Conservation (phyloP, 2,329 filamentous ascomycete species). For the Pseudogymnoascus pannorum region DNA sequence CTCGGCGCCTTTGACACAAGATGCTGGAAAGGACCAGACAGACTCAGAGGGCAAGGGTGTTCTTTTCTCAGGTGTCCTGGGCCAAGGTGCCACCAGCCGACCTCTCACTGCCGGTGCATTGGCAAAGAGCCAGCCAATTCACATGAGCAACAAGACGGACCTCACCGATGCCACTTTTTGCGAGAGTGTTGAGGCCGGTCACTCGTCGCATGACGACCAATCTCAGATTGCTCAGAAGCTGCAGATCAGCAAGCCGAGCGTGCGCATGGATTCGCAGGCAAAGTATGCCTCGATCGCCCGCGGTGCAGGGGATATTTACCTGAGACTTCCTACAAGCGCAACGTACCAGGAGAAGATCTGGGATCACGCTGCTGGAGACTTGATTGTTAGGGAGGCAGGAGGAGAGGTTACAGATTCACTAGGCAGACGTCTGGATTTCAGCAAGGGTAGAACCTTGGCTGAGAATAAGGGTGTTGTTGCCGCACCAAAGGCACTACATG, state of each 20-base stretch:
- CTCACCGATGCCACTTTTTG: slow-evolving; percentile 84
- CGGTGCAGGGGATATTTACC: slow-evolving; percentile 89
- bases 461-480: slow-evolving; percentile 93
- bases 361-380: slow-evolving; percentile 93
- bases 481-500: slow-evolving; percentile 69
- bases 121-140: slow-evolving; percentile 53
- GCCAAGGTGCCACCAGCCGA: slow-evolving; percentile 72
- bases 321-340: slow-evolving; percentile 76
- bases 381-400: slow-evolving; percentile 90
- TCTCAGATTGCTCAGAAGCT: slow-evolving; percentile 75
- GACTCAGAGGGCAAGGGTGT: slow-evolving; percentile 74
- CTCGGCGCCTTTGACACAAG: slow-evolving; percentile 58
- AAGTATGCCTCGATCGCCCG: slow-evolving; percentile 95
- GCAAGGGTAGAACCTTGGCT: slow-evolving; percentile 73
- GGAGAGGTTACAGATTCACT: slow-evolving; percentile 85
- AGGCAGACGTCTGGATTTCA: slow-evolving; percentile 81
- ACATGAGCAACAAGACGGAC: slow-evolving; percentile 70
- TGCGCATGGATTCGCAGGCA: slow-evolving; percentile 95
- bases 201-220: slow-evolving; percentile 85
- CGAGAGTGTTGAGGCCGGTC: slow-evolving; percentile 89
- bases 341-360: slow-evolving; percentile 99
- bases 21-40: slow-evolving; percentile 66
- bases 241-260: slow-evolving; percentile 80
- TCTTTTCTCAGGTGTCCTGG: slow-evolving; percentile 75
- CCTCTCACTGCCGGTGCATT: slow-evolving; percentile 55